A percentile compares a stretch with the other conserved stretches of the same genome.
These are phyloP conservation scores for Gonapodya sp. DNA, from an alignment of 192 early-diverging fungal genomes.

Conservation along the genomic window DNA sequence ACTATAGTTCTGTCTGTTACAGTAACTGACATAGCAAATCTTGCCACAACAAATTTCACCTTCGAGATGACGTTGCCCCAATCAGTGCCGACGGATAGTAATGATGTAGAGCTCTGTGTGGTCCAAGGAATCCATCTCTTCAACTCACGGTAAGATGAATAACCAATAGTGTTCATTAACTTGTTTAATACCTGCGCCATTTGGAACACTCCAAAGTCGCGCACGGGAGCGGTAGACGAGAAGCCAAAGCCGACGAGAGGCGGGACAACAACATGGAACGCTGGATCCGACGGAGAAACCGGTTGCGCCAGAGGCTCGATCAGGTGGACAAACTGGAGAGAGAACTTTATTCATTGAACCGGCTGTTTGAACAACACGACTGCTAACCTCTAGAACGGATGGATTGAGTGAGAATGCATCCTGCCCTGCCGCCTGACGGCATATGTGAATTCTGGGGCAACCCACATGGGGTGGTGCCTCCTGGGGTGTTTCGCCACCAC, in stretches of 20 bases:
- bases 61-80: constrained; percentile 10
- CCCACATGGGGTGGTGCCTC: too few relatives aligned
- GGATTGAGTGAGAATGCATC: too few relatives aligned
- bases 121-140: background rate
- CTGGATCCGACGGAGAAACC: constrained; percentile 16
- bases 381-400: constrained; percentile 5
- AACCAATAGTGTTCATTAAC: constrained; percentile 2
- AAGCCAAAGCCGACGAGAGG: constrained; percentile 57
- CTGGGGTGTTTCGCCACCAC: too few relatives aligned
- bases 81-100: background rate
- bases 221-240: constrained; percentile 19
- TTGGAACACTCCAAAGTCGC: constrained; percentile 15
- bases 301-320: constrained; percentile 31
- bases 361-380: background rate
- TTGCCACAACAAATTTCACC: background rate
- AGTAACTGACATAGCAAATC: background rate
- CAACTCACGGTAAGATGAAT: background rate
- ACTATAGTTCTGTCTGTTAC: background rate
- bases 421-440: too few relatives aligned
- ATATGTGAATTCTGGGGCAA: too few relatives aligned
- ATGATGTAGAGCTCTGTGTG: background rate
- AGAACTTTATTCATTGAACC: background rate
- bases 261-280: constrained; percentile 55
- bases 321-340: constrained; percentile 52
- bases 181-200: constrained; percentile 14